Base-by-base conservation (phyloP, 2,329 filamentous ascomycete genomes). In the Purpureocillium lavendulum region DNA sequence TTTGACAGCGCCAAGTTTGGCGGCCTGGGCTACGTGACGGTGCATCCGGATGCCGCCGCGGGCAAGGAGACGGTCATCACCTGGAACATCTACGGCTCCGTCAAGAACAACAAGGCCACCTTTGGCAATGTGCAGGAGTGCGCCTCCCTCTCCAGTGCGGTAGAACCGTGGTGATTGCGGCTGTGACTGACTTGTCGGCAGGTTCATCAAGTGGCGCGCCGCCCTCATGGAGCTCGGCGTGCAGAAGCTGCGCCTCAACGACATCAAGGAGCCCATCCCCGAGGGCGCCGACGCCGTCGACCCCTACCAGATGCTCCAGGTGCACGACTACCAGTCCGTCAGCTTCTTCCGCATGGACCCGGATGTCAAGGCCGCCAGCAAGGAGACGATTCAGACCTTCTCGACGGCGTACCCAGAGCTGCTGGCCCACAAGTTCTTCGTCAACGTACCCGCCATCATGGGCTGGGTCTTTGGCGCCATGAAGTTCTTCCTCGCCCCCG, bases 371-470 rank as follows among this genome's bases (percentile, higher is more conserved):
- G 72, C 79, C 4, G 84, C 86, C 13, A 84, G 79, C 47, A 81
- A 79, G 54, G 80, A 89, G 65, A 89, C 86, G 34, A 94, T 96
- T 59, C 74, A 84, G 45, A 72, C 84, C 38, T 87, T 96, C 59
- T 77, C 81, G 38, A 80, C 77, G 49, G 84, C 85, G 49, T 96
- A 96, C 65, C 89, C 90, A 0, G 90, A 96, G 67, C 78, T 94
- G 9, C 73, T 96, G 17, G 45, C 55, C 7, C 69, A 90, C 66
- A 96, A 96, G 70, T 96, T 89, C 73, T 96, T 96, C 58, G 84
- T 96, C 65, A 96, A 96, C 54, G 87, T 96, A 6, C 90, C 90
- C 0, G 64, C 81, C 40, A 71, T 96, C 53, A 96, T 96, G 89
- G 85, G 87, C 41, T 96, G 89, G 72, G 75, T 88, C 57, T 88